A percentile compares a stretch with the other conserved stretches of the same genome.
phyloP scores from a whole-genome alignment of 768 basidiomycete species.

The Leucosporidium creatinivorum region DNA sequence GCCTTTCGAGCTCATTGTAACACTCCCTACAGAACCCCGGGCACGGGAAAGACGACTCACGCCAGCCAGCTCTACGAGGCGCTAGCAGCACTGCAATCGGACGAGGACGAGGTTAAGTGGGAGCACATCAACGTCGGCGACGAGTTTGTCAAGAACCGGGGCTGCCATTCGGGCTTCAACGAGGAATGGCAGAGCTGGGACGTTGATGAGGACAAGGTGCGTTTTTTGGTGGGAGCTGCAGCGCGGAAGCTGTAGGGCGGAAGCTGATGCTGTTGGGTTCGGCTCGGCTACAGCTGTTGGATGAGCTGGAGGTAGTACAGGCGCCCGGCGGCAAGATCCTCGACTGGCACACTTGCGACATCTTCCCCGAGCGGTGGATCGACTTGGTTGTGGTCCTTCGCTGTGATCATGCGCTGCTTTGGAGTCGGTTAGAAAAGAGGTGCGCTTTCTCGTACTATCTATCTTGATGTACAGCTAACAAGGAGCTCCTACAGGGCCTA shows the following conservation, averaged over 20 bases:
- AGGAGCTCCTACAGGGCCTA: conserved; percentile 46
- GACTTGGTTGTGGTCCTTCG: conserved; percentile 89
- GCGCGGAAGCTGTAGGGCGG: neutral
- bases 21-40: conserved; percentile 38
- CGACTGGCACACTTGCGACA: conserved; percentile 90
- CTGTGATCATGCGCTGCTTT: conserved; percentile 77
- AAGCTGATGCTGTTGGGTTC: neutral
- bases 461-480: neutral
- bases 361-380: conserved; percentile 92
- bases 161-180: conserved; percentile 75
- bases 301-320: conserved; percentile 67
- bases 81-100: conserved; percentile 16
- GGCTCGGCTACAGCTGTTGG: conserved; percentile 57
- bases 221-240: conserved; percentile 33
- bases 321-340: conserved; percentile 68
- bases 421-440: conserved; percentile 88
- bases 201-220: conserved; percentile 91
- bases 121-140: conserved; percentile 85
- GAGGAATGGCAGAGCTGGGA: conserved; percentile 91
- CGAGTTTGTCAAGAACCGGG: conserved; percentile 65
- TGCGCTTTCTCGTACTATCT: conserved; percentile 37
- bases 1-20: neutral
- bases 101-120: conserved; percentile 51
- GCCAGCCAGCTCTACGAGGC: conserved; percentile 66
- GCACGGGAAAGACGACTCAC: conserved; percentile 91